Evolutionary conservation across 768 basidiomycete genomes (phyloP).

Genomic region (Hypholoma fasciculare): DNA sequence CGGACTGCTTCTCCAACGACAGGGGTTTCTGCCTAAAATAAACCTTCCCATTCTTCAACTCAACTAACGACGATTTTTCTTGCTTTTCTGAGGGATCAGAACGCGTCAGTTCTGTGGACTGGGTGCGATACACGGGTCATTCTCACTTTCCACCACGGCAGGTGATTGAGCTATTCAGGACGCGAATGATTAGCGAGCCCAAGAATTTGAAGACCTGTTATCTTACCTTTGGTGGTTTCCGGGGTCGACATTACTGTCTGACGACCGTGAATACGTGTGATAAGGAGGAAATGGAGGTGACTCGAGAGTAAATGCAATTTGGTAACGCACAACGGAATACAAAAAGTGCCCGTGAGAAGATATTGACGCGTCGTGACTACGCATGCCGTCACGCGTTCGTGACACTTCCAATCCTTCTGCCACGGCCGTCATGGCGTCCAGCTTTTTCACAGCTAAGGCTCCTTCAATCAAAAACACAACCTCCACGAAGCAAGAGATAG

Average conservation of each 20-base stretch:
- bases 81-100: slow-evolving; percentile 30
- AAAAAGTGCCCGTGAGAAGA: slow-evolving; percentile 30
- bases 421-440: slow-evolving; percentile 42
- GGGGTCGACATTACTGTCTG: slow-evolving; percentile 37
- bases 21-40: slow-evolving; percentile 73
- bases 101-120: slow-evolving; percentile 24
- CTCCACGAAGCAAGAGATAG: slow-evolving; percentile 43
- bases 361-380: slow-evolving; percentile 39
- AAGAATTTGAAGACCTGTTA: not conserved
- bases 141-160: slow-evolving; percentile 27
- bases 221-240: slow-evolving; percentile 34
- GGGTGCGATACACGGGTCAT: slow-evolving; percentile 23
- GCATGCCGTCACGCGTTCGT: slow-evolving; percentile 46
- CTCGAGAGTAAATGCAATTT: slow-evolving; percentile 3
- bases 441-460: slow-evolving; percentile 58
- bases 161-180: slow-evolving; percentile 8
- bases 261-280: slow-evolving; percentile 19
- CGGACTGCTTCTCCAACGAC: slow-evolving; percentile 76
- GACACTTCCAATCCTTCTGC: slow-evolving; percentile 27
- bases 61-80: slow-evolving; percentile 47
- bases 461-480: slow-evolving; percentile 36
- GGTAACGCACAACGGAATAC: slow-evolving; percentile 8
- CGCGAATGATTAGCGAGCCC: not conserved
- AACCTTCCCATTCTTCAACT: slow-evolving; percentile 77
- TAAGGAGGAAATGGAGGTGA: slow-evolving; percentile 20